Conservation (phyloP, 768 basidiomycete species). For the Boletellus ananiceps region DNA sequence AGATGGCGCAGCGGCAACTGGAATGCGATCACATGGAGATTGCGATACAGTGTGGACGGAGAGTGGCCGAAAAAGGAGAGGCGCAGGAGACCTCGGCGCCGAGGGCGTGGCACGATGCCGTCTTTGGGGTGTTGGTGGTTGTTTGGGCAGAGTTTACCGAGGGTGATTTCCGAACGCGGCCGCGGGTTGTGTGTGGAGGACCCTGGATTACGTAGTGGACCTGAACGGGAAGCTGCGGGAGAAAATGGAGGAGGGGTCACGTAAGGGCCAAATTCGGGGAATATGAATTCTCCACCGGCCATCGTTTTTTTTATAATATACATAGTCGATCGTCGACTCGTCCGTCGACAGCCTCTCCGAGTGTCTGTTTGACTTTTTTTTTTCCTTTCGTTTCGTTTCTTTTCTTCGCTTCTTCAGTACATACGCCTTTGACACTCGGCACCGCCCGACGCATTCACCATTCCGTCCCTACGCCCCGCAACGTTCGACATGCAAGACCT, state of each 20-base stretch:
- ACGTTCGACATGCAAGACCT: slow-evolving; percentile 45
- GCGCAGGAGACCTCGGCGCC: slow-evolving; percentile 37
- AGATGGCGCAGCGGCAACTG: slow-evolving; percentile 34
- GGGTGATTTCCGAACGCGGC: slow-evolving; percentile 38
- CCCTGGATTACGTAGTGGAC: slow-evolving; percentile 33
- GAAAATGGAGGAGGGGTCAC: slow-evolving; percentile 34
- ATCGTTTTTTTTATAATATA: slow-evolving; percentile 34
- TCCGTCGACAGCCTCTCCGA: slow-evolving; percentile 22
- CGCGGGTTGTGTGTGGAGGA: slow-evolving; percentile 30
- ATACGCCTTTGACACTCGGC: slow-evolving; percentile 19
- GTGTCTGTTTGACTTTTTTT: slow-evolving; percentile 26
- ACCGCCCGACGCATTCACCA: slow-evolving; percentile 30
- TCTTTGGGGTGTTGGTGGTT: slow-evolving; percentile 21
- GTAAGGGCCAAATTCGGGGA: slow-evolving; percentile 34
- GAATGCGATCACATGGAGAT: slow-evolving; percentile 30
- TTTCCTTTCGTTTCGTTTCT: slow-evolving; percentile 20
- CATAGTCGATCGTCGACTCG: slow-evolving; percentile 32
- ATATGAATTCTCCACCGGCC: slow-evolving; percentile 38
- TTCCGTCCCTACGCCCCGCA: slow-evolving; percentile 39
- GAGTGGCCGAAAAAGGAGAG: slow-evolving; percentile 28
- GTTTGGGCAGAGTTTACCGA: slow-evolving; percentile 31
- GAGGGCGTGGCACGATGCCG: slow-evolving; percentile 33
- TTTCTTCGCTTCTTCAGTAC: slow-evolving; percentile 29
- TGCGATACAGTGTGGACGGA: slow-evolving; percentile 32
- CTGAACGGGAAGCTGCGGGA: slow-evolving; percentile 26